phyloP scores from a whole-genome alignment of 2,329 filamentous ascomycete species.

The Dendrostoma leiphaemia region DNA sequence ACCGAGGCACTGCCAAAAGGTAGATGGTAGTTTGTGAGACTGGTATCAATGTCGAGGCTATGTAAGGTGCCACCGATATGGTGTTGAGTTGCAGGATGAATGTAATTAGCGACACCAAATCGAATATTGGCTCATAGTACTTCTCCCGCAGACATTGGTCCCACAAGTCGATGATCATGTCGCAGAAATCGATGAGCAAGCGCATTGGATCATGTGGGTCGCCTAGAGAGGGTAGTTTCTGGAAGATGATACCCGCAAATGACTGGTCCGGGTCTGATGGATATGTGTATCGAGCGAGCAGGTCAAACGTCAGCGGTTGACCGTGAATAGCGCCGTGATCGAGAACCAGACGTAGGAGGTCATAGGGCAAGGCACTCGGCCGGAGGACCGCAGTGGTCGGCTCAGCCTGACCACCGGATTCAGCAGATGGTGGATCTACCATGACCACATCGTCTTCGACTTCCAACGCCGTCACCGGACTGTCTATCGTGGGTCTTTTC shows the following conservation, averaged over 20 bases:
- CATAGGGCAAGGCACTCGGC: slow-evolving; percentile 20
- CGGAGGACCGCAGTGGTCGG: slow-evolving; percentile 16
- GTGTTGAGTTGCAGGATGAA: slow-evolving; percentile 64
- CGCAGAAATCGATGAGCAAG: slow-evolving; percentile 63
- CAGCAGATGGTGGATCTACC: slow-evolving; percentile 4
- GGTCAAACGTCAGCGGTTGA: slow-evolving; percentile 64
- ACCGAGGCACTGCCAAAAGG: slow-evolving; percentile 56
- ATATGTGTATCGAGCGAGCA: slow-evolving; percentile 61
- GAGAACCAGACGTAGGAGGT: slow-evolving; percentile 57
- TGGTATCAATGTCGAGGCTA: slow-evolving; percentile 57
- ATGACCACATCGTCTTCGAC: slow-evolving; percentile 40
- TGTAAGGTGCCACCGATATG: slow-evolving; percentile 53
- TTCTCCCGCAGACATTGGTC: slow-evolving; percentile 62
- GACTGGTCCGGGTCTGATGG: slow-evolving; percentile 62
- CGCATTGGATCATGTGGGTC: slow-evolving; percentile 46
- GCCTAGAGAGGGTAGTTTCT: slow-evolving; percentile 60
- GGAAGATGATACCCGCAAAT: slow-evolving; percentile 66
- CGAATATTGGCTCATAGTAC: slow-evolving; percentile 60
- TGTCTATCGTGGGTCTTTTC: slow-evolving; percentile 65
- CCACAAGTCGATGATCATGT: slow-evolving; percentile 67
- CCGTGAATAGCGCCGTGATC: slow-evolving; percentile 57
- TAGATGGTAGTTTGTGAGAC: slow-evolving; percentile 59
- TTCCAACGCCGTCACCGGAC: slow-evolving; percentile 62
- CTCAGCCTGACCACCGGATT: background rate
- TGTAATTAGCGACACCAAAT: slow-evolving; percentile 63